These are phyloP conservation scores for Fomitopsis schrenkii DNA, from an alignment of 1,284 basidiomycete species.

Conservation along the genomic window DNA sequence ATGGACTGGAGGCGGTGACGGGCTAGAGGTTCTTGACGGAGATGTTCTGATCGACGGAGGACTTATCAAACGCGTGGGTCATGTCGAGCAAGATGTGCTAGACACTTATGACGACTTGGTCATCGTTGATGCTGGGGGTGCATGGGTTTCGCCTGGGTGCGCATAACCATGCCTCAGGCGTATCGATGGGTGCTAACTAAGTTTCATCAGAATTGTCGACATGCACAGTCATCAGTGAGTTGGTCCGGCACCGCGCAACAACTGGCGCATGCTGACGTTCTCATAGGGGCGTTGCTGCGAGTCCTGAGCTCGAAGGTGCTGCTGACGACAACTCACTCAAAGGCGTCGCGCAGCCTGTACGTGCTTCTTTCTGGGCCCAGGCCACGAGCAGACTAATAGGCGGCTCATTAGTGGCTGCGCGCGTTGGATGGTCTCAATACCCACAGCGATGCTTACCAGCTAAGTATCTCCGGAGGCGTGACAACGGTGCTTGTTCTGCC, in stretches of 20 bases:
- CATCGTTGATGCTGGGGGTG: conserved; percentile 28
- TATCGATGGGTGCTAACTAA: background rate
- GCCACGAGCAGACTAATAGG: background rate
- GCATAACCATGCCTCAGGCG: background rate
- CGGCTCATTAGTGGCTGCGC: conserved; percentile 38
- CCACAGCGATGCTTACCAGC: conserved; percentile 44
- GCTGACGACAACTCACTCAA: conserved; percentile 35
- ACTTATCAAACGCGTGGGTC: conserved; percentile 30
- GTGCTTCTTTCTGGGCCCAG: background rate
- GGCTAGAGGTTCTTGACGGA: conserved; percentile 29
- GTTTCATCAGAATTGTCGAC: conserved; percentile 41
- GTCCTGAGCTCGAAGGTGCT: conserved; percentile 31
- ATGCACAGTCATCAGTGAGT: conserved; percentile 34
- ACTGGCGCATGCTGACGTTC: conserved; percentile 23
- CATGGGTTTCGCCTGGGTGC: conserved; percentile 38
- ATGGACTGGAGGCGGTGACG: conserved; percentile 43
- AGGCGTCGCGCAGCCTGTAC: background rate
- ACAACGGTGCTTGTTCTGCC: conserved; percentile 68
- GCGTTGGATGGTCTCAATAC: conserved; percentile 46
- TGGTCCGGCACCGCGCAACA: too few relatives aligned
- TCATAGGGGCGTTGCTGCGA: conserved; percentile 50
- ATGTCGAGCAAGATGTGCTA: conserved; percentile 9
- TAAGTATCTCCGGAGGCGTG: conserved; percentile 49
- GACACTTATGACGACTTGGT: conserved; percentile 14
- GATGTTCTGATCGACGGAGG: conserved; percentile 35